Percentiles rank a stretch among this genome's conserved stretches.
phyloP scores from a whole-genome alignment of 371 early-diverging fungal genomes.

The Mucor circinelloides region DNA sequence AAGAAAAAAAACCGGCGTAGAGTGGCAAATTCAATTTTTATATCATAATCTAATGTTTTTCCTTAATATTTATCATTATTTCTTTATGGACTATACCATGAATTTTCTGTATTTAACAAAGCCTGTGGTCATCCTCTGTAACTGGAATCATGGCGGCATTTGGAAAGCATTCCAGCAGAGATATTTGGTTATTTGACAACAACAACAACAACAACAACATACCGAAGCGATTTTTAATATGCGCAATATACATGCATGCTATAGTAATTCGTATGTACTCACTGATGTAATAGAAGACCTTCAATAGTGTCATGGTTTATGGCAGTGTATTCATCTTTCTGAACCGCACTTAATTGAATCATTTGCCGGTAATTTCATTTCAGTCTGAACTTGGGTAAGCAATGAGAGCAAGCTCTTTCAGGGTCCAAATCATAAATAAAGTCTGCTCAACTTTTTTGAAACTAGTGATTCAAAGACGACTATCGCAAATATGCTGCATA shows the following conservation, averaged over 20 bases:
- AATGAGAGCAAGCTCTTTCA: not conserved
- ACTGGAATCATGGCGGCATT: not conserved
- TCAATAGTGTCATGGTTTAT: not conserved
- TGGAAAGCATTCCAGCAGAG: not conserved
- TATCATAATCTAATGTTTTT: not conserved
- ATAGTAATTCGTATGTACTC: not conserved
- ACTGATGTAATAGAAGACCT: not conserved
- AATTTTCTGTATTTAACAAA: not conserved
- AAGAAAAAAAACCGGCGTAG: not conserved
- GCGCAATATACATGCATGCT: not conserved
- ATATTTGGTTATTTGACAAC: not conserved
- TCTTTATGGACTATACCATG: slow-evolving; percentile 8
- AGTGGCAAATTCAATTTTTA: not conserved
- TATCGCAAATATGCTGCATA: too few relatives aligned
- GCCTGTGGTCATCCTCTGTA: too few relatives aligned
- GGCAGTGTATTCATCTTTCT: not conserved
- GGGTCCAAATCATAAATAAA: not conserved
- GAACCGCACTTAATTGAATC: too few relatives aligned
- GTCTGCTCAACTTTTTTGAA: too few relatives aligned
- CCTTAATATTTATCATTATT: slow-evolving; percentile 15
- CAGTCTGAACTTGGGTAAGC: not conserved
- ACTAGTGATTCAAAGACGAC: too few relatives aligned
- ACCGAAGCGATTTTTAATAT: not conserved
- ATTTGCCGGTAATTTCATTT: not conserved
- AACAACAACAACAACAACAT: slow-evolving; percentile 1